Evolutionary conservation across 2,329 filamentous ascomycete species (phyloP).

Genomic region (Neobulgaria alba): DNA sequence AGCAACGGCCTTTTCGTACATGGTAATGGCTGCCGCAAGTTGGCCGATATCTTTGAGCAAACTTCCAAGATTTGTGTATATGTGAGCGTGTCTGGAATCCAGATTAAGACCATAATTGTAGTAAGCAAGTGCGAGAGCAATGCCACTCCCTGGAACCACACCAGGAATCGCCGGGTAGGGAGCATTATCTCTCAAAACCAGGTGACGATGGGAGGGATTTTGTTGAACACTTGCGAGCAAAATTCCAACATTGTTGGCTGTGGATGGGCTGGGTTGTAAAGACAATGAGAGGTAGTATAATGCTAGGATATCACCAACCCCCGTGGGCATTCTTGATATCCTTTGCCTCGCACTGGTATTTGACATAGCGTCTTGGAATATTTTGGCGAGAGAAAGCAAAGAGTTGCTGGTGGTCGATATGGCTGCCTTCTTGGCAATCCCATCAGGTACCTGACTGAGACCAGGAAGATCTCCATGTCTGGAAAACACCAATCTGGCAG

Average conservation of each 20-base stretch:
- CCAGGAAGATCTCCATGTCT: conserved; percentile 71
- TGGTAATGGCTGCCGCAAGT: conserved; percentile 80
- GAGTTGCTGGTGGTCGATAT: conserved; percentile 94
- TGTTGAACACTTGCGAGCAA: conserved; percentile 92
- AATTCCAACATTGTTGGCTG: conserved; percentile 96
- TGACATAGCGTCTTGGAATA: conserved; percentile 93
- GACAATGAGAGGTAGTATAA: conserved; percentile 94
- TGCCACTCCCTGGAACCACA: conserved; percentile 74
- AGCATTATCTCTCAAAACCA: conserved; percentile 23
- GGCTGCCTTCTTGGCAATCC: conserved; percentile 66
- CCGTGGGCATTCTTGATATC: conserved; percentile 54
- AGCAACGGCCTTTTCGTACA: conserved; percentile 91
- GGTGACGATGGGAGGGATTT: conserved; percentile 32
- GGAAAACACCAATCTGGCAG: conserved; percentile 75
- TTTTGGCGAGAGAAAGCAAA: conserved; percentile 87
- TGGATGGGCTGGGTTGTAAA: conserved; percentile 90
- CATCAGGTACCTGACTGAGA: conserved; percentile 61
- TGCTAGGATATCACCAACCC: conserved; percentile 85
- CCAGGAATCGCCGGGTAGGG: conserved; percentile 56
- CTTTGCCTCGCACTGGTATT: conserved; percentile 38
- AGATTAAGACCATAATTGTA: conserved; percentile 90
- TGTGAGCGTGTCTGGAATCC: conserved; percentile 83
- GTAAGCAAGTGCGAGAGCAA: conserved; percentile 81
- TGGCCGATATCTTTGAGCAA: conserved; percentile 94
- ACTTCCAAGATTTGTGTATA: conserved; percentile 94